Evolutionary conservation across 169 alveolate species (phyloP), one percentile per base, ranked within the genome.

Genomic region (Fabrea salina): DNA sequence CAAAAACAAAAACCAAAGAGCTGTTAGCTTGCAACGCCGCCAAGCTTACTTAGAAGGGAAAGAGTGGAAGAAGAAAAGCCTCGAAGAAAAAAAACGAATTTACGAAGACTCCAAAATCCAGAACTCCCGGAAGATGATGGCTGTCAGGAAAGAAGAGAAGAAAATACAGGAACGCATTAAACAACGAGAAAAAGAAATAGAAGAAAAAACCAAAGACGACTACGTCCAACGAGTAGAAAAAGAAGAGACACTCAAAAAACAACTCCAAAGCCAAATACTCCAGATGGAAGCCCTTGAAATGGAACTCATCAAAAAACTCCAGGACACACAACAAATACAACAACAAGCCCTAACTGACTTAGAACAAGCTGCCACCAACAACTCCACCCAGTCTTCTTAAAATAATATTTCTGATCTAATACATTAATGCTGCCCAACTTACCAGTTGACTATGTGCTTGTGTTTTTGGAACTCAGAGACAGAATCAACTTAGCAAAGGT

Each of bases 281-380:
- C 59, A 81, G 32, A 80, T 85, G 88, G 91, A 85, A 54, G 47
- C 61, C 78, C 76, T 85, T 0, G 91, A 85, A 68, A 81, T 85
- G 87, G 91, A 85, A 83, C 76, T 85, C 1, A 80, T 85, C 32
- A 85, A 82, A 71, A 80, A 79, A 50, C 71, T 85, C 25, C 85
- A 85, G 47, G 67, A 81, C 50, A 85, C 91, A 19, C 80, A 85
- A 43, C 59, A 47, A 25, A 51, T 80, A 2, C 67, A 85, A 71
- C 75, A 85, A 41, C 40, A 67, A 25, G 91, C 91, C 4, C 66
- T 72, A 50, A 32, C 54, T 7, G 91, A 85, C 16, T 59, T 85
- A 11, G 91, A 85, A 57, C 64, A 77, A 30, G 89, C 86, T n/a
- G n/a, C n/a, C n/a, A n/a, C n/a, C n/a, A n/a, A n/a, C n/a, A n/a